Conservation (phyloP, 345 rosid species). For the Citrus glauca region DNA sequence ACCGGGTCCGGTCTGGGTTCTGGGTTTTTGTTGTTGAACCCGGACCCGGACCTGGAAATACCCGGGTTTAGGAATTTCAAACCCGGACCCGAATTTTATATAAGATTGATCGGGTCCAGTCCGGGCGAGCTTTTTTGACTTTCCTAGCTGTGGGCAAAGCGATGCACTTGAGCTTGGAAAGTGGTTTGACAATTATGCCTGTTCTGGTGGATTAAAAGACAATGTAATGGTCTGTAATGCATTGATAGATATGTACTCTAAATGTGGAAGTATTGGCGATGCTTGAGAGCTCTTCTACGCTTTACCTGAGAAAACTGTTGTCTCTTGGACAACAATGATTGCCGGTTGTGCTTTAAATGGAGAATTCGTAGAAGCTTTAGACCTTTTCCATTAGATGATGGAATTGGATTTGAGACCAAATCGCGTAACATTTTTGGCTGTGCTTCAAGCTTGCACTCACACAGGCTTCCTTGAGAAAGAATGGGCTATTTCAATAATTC, state of each 20-base stretch:
- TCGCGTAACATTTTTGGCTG: constrained; percentile 51
- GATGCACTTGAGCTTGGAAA: constrained; percentile 60
- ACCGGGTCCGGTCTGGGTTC: too few relatives aligned
- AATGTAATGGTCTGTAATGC: constrained; percentile 46
- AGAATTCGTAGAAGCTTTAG: constrained; percentile 34
- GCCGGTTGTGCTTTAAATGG: constrained; percentile 61
- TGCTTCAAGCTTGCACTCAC: constrained; percentile 64
- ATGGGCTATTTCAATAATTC: constrained; percentile 41
- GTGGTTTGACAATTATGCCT: constrained; percentile 46
- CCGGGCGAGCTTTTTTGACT: too few relatives aligned
- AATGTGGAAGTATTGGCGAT: constrained; percentile 54
- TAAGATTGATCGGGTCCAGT: too few relatives aligned
- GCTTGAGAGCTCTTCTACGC: constrained; percentile 41
- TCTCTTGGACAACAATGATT: constrained; percentile 67
- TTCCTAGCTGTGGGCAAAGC: constrained; percentile 34
- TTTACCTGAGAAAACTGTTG: constrained; percentile 43
- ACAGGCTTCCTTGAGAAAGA: constrained; percentile 60
- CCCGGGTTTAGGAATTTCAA: too few relatives aligned
- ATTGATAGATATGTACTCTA: constrained; percentile 62
- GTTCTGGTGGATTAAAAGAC: constrained; percentile 35
- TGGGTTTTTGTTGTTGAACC: too few relatives aligned
- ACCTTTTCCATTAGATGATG: constrained; percentile 44
- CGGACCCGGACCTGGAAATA: too few relatives aligned
- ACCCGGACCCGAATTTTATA: too few relatives aligned
- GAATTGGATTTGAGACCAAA: constrained; percentile 42